Base-by-base conservation (phyloP, 1,284 basidiomycete genomes). In the Neolentinus lepideus region DNA sequence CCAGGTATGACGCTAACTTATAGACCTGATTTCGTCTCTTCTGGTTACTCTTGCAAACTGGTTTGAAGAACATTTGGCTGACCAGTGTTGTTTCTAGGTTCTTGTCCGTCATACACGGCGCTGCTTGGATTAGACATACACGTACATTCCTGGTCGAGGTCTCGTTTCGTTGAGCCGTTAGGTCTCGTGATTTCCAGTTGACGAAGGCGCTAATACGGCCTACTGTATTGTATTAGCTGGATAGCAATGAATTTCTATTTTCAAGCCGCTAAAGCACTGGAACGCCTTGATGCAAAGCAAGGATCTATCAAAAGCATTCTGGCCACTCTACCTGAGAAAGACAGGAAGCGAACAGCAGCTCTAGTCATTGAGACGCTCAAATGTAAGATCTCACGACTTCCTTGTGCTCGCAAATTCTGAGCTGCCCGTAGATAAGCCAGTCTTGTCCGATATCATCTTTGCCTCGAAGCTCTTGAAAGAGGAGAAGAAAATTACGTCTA, bases 281-380 rank as follows among this genome's bases (percentile, higher is more conserved):
- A 95, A 67, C 85, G 85, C 61, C 78, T 97, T 56, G 90, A 94
- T 67, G 80, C 84, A 54, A 92, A 89, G 69, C 80, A 91, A 69
- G 92, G 92, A 12, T 94, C 91, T 6, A 88, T 97, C 67, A 88
- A 92, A 69, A 78, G 90, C 54, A 70, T 91, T 36, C 75, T 93
- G 53, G 82, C 83, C 22, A 81, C 81, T 29, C 75, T 92, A 21
- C 82, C 88, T 14, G 81, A 85, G 64, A 89, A 86, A 65, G 82
- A 85, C 63, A 81, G 90, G 65, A 93, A 90, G 69, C 79, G 89
- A 56, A 86, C 81, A 1, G 79, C 85, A 47, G 87, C 86, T 53
- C 80, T 94, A 31, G 83, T 95, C 33, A 94, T 96, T 54, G 91
- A 95, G 73, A 94, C 92, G 0, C 73, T 97, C 50, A 95, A 95